Evolutionary conservation across 2,329 filamentous ascomycete genomes (phyloP), one percentile per base, ranked within the genome.

Genomic region (Curvularia spicifera): DNA sequence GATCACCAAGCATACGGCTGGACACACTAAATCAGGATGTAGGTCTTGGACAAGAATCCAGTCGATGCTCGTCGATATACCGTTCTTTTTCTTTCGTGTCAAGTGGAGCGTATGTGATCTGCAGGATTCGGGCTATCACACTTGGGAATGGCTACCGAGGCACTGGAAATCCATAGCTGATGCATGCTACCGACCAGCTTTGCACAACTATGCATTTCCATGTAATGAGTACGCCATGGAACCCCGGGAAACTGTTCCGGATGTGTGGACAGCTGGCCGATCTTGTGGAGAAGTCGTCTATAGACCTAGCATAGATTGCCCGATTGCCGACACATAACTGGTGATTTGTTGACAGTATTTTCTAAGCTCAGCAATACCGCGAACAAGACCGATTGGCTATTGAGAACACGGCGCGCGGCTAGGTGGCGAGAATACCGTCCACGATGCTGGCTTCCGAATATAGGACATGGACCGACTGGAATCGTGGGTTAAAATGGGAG

Each of bases 371-470:
- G n/a, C 35, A 40, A 40, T n/a, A 29, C 15, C 33, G 13, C 3
- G 5, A 8, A 15, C 24, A 28, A 7, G 33, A 5, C 35, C 47
- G 35, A 50, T 29, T 40, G 35, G 47, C 35, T 50, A n/a, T 28
- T 24, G 18, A 4, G 45, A 35, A 22, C 12, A 12, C 9, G 45
- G 6, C 24, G 22, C 10, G 4, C 33, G 12, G 47, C n/a, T 20
- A 35, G 26, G n/a, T 29, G 42, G 51, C 22, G 26, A 52, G 31
- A 15, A 40, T 3, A 15, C n/a, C 18, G n/a, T 39, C 26, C 31
- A 20, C 29, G 47, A 50, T 39, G 29, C 47, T 50, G 33, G 33
- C 47, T 40, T 50, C 47, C 35, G 33, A 5, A 50, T 50, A n/a
- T 20, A 39, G 47, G 10, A 50, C 35, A 50, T 33, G 18, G 9